Evolutionary conservation across 208 protist genomes (phyloP).

Genomic region (Wallacemonas collosoma): DNA sequence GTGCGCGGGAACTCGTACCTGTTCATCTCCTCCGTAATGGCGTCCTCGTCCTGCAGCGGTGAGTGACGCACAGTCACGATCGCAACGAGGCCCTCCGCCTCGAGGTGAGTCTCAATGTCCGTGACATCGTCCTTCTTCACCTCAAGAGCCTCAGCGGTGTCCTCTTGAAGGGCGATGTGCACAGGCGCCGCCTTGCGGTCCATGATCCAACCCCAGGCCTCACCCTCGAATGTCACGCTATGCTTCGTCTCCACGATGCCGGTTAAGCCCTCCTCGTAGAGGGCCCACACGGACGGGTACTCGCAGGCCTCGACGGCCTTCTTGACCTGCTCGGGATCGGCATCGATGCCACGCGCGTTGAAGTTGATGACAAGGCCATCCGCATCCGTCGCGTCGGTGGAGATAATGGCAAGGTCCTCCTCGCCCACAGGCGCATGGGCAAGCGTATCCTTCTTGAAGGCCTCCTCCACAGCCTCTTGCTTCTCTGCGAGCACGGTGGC

Average conservation of each 20-base stretch:
- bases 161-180: constrained; percentile 38
- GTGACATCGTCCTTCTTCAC: constrained; percentile 32
- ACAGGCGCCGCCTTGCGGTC: constrained; percentile 36
- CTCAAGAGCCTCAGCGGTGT: constrained; percentile 35
- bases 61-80: constrained; percentile 35
- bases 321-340: constrained; percentile 1
- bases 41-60: constrained; percentile 37
- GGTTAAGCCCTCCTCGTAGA: constrained; percentile 22
- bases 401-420: constrained; percentile 19
- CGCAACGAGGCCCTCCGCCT: constrained; percentile 23
- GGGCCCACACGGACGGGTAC: constrained; percentile 23
- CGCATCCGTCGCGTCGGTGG: constrained; percentile 16
- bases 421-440: constrained; percentile 13
- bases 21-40: constrained; percentile 48
- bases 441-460: constrained; percentile 20
- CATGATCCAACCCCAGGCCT: constrained; percentile 41
- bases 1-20: constrained; percentile 42
- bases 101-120: constrained; percentile 22
- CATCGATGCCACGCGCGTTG: not conserved
- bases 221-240: constrained; percentile 39
- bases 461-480: constrained; percentile 8
- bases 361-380: constrained; percentile 26
- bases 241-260: constrained; percentile 14
- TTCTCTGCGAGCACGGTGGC: not conserved
- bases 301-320: constrained; percentile 20